Evolutionary conservation across 768 basidiomycete genomes (phyloP).

Genomic region (Mycena alexandri): DNA sequence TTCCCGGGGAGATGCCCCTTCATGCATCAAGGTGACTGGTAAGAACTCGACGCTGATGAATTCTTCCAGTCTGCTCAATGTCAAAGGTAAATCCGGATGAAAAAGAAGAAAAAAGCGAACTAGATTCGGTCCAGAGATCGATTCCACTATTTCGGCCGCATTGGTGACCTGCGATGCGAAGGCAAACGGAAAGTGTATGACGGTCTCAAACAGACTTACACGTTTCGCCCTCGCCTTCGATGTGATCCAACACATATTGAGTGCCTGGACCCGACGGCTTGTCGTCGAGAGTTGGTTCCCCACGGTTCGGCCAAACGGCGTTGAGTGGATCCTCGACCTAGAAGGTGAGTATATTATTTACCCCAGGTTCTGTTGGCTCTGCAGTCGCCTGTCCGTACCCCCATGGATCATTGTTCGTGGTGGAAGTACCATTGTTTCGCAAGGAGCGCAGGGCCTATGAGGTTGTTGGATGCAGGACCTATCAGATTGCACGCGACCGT

Average conservation of each 20-base stretch:
- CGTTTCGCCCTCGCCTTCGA: neutral
- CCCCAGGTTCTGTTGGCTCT: too few relatives aligned
- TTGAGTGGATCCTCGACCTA: neutral
- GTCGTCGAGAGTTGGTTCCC: neutral
- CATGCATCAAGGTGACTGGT: neutral
- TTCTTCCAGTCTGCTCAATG: neutral
- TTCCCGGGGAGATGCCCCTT: neutral
- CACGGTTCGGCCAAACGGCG: neutral
- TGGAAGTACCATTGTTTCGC: neutral
- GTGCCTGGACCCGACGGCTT: neutral
- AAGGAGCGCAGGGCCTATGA: neutral
- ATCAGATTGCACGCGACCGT: neutral
- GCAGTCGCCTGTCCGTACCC: too few relatives aligned
- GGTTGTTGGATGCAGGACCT: constrained; percentile 7
- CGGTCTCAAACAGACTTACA: neutral
- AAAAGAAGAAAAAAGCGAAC: neutral
- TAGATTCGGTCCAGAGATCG: neutral
- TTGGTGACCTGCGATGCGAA: neutral
- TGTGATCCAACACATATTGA: neutral
- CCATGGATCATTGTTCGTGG: too few relatives aligned
- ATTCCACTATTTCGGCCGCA: neutral
- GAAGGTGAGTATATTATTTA: neutral
- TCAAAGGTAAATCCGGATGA: neutral
- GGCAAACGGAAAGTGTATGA: too few relatives aligned
- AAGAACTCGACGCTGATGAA: neutral